Evolutionary conservation across 176 grass and related monocot genomes (phyloP), one percentile per base, ranked within the genome.

Genomic region (Saccharum spontaneum): DNA sequence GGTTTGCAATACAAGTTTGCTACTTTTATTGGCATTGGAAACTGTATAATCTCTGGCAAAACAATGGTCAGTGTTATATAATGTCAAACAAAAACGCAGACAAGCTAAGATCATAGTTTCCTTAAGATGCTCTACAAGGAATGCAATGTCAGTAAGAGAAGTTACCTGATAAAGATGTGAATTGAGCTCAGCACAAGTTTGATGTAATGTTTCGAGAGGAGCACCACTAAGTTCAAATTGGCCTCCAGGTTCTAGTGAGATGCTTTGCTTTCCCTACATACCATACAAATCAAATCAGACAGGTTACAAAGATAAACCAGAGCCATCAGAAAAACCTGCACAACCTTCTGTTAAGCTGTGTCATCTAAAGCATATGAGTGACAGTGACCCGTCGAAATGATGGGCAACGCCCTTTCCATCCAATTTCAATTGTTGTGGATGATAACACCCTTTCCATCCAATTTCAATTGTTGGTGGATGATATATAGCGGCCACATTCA

Each of bases 151-250:
- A 22, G 61, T 8, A 72, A 78, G 38, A 84, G 28, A 84, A 62
- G 26, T 33, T 67, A 96, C 97, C 97, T 99, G 97, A 83, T 99
- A 99, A 89, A 99, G 97, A 91, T 99, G 97, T 82, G 93, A 99
- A 86, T 96, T 99, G 80, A 99, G 93, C 81, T 96, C 97, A 28
- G 97, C 97, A 94, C 97, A 99, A 69, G 97, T 99, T 89, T 99
- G 97, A 86, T 99, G 97, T 41, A 99, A 78, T 40, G 97, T 99
- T 81, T 99, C 93, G 39, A 99, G 84, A 81, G 97, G 97, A 34
- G 97, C 97, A n/a, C 97, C 93, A 85, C 97, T 99, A 76, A 99
- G 93, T 81, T 99, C 97, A 91, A 99, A 99, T 39, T 99, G 97
- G 38, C 97, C 97, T 67, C 97, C 93, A 49, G 97, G 97, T 50